A percentile compares a stretch with the other conserved stretches of the same genome.
These are phyloP conservation scores for Manihot esculenta DNA, from an alignment of 441 rosid genomes.

Conservation along the genomic window DNA sequence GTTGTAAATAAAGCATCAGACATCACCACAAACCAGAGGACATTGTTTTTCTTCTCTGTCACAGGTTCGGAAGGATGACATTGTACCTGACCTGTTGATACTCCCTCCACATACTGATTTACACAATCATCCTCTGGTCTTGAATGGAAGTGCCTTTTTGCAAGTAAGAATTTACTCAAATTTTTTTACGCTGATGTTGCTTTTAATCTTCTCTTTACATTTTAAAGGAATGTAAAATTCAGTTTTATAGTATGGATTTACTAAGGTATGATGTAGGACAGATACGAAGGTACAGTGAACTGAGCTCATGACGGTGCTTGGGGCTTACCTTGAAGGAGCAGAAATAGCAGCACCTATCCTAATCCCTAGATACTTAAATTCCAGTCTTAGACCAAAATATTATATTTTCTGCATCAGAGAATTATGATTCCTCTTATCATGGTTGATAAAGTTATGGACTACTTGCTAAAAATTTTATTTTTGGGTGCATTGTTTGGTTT, in stretches of 20 bases:
- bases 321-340: not conserved
- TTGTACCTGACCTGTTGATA: slow-evolving; percentile 63
- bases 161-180: slow-evolving; percentile 47
- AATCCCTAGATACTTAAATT: slow-evolving; percentile 1
- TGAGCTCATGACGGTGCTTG: too few species aligned
- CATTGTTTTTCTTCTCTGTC: slow-evolving; percentile 18
- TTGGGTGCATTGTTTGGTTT: not conserved
- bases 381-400: not conserved
- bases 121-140: slow-evolving; percentile 77
- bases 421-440: not conserved
- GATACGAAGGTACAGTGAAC: not conserved
- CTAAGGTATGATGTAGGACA: not conserved
- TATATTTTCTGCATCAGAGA: not conserved
- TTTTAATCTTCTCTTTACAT: not conserved
- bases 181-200: not conserved
- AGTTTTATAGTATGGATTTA: not conserved
- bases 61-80: slow-evolving; percentile 77
- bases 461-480: not conserved
- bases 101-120: slow-evolving; percentile 83
- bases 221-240: not conserved
- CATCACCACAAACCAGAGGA: not conserved
- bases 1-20: not conserved
- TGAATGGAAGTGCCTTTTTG: slow-evolving; percentile 65
- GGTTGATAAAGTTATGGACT: too few species aligned
- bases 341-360: not conserved